These are phyloP conservation scores for Tylopilus balloui DNA, from an alignment of 768 basidiomycete genomes.

Conservation along the genomic window DNA sequence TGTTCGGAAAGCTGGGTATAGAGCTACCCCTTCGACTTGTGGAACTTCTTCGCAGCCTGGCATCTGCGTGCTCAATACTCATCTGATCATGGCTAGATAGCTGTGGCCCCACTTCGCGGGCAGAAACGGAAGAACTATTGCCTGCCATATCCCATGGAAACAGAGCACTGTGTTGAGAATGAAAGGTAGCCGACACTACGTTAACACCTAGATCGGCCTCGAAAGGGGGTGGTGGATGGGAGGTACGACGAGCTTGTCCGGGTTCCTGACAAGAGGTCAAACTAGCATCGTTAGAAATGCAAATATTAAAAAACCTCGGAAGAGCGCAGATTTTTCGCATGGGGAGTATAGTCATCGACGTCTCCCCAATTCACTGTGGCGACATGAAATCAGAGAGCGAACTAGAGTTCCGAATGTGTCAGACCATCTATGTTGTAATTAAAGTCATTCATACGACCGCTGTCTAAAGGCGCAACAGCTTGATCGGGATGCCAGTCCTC, in stretches of 20 bases:
- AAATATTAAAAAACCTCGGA: constrained; percentile 52
- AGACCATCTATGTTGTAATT: constrained; percentile 24
- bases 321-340: constrained; percentile 37
- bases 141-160: constrained; percentile 87
- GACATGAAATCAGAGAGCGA: constrained; percentile 4
- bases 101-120: constrained; percentile 31
- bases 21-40: constrained; percentile 56
- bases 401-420: background rate
- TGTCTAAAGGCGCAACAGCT: constrained; percentile 3
- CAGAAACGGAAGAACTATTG: constrained; percentile 51
- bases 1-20: constrained; percentile 45
- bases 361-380: constrained; percentile 23
- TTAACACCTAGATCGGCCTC: constrained; percentile 50
- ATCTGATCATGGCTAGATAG: constrained; percentile 40
- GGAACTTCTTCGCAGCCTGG: constrained; percentile 51
- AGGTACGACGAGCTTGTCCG: constrained; percentile 74
- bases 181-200: constrained; percentile 35
- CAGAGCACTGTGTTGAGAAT: constrained; percentile 63
- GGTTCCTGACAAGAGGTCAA: constrained; percentile 56
- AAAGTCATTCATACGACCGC: constrained; percentile 19
- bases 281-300: background rate
- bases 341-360: constrained; percentile 13
- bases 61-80: constrained; percentile 50
- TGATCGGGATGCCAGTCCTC: constrained; percentile 15
- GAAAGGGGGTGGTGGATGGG: constrained; percentile 49